Evolutionary conservation across 2,329 filamentous ascomycete genomes (phyloP), one percentile per base, ranked within the genome.

Genomic region (Colletotrichum graminicola): DNA sequence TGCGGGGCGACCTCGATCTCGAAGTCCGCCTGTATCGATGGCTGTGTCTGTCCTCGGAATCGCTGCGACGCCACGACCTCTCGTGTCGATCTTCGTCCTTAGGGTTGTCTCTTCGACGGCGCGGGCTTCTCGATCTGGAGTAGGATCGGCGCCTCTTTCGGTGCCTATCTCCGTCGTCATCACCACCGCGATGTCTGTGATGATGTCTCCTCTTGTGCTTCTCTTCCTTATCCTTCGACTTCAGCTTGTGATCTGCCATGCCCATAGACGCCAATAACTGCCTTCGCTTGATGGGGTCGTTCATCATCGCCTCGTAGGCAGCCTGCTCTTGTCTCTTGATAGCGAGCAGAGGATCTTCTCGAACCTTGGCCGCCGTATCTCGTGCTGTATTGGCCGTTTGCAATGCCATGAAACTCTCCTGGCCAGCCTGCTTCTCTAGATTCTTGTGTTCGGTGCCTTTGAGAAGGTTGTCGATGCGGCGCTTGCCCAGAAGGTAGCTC

Each of bases 291-390:
- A 89, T 86, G 0, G 92, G 91, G 76, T 94, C 92, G 75, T 91
- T 93, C 89, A 93, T 94, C 89, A 94, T 92, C 11, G 90, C 88
- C 76, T 92, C 90, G 78, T 94, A 94, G 1, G 92, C 91, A 36
- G 91, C 91, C 80, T 95, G 93, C 79, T 98, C 95, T 79, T 97
- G 92, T 79, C 91, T 93, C 86, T 97, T 97, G 80, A 99, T 98
- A 32, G 95, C 94, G 43, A 98, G 84, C 77, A 99, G 86, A 0
- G 96, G 96, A 79, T 99, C 96, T 75, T 97, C 93, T 74, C 94
- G 88, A 57, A 98, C 91, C 84, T 99, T 99, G 59, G 90, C 83
- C 39, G 94, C 92, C 0, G 91, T 94, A 80, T 99, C 96, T 74
- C 93, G 87, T 21, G 90, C 86, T 4, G 89, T 93, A 78, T 94